phyloP scores from a whole-genome alignment of 1,284 basidiomycete species.

The Marasmius oreades region DNA sequence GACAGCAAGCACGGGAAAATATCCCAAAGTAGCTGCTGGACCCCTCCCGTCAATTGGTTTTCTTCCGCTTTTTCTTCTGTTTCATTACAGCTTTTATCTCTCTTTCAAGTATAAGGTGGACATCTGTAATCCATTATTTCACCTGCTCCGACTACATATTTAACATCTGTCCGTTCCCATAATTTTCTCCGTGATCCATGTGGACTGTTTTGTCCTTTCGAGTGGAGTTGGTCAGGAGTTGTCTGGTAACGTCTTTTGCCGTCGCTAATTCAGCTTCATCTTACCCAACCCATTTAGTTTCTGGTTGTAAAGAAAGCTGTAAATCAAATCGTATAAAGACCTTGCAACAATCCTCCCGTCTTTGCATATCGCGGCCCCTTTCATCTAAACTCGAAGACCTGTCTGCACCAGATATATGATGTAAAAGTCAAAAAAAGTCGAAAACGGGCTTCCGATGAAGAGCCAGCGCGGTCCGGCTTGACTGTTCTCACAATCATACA shows the following conservation, averaged over 20 bases:
- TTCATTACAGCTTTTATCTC: background rate
- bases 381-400: too few relatives aligned
- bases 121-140: background rate
- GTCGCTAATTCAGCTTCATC: background rate
- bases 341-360: too few relatives aligned
- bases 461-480: too few relatives aligned
- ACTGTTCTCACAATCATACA: too few relatives aligned
- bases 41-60: background rate
- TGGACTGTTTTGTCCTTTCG: background rate
- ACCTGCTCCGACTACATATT: background rate
- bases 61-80: background rate
- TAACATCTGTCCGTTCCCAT: background rate
- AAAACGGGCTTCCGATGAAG: too few relatives aligned
- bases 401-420: too few relatives aligned
- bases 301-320: too few relatives aligned
- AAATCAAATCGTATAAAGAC: too few relatives aligned
- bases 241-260: background rate
- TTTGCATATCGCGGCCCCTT: too few relatives aligned
- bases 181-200: background rate
- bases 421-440: too few relatives aligned
- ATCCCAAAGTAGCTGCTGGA: constrained; percentile 58
- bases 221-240: background rate
- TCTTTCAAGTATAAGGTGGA: background rate
- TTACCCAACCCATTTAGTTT: background rate
- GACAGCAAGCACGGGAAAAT: constrained; percentile 82